Evolutionary conservation across 306 rosid species (phyloP), one percentile per base, ranked within the genome.

Genomic region (Cyamopsis tetragonoloba): DNA sequence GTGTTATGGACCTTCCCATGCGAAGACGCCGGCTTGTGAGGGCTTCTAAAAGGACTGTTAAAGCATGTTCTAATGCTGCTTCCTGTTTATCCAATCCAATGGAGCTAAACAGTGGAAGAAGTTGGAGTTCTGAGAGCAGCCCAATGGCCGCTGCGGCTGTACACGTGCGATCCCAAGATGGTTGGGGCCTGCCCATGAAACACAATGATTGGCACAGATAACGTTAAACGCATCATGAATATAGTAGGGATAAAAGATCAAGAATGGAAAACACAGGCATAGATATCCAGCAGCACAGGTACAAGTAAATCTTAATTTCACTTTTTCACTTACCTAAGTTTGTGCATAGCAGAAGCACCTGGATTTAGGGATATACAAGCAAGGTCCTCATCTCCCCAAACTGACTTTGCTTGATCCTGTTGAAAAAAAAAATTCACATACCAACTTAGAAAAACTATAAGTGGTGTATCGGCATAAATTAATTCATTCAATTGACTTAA

Each of bases 121-220:
- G 72, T 54, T 92, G 89, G 66, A 92, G 84, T 83, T 89, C 98
- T 4, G 75, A 82, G 70, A 92, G 93, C 56, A 89, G 80, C 74
- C 88, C 86, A 22, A 74, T 79, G 0, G 91, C 96, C 0, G 98
- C 98, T 7, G 91, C 96, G 0, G 96, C 96, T 0, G 98, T 92
- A 61, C 96, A 92, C 11, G 98, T 92, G 2, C 96, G 96, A 44
- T 92, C 98, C 98, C 96, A 87, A 37, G 96, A 87, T 38, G 98
- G 98, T 60, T 92, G 96, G 62, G 98, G 96, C 82, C 98, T 92
- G 81, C 61, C 42, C 20, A 68, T 13, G 74, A 65, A 59, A 38
- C 22, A 20, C 43, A 73, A 72, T 23, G 44, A 73, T 44, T 20
- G 35, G 30, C 60, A 70, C 15, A 7, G 50, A 60, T 55, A 14